A percentile compares a stretch with the other conserved stretches of the same genome.
Conservation (phyloP, 768 basidiomycete species). For the Tremella mesenterica region DNA sequence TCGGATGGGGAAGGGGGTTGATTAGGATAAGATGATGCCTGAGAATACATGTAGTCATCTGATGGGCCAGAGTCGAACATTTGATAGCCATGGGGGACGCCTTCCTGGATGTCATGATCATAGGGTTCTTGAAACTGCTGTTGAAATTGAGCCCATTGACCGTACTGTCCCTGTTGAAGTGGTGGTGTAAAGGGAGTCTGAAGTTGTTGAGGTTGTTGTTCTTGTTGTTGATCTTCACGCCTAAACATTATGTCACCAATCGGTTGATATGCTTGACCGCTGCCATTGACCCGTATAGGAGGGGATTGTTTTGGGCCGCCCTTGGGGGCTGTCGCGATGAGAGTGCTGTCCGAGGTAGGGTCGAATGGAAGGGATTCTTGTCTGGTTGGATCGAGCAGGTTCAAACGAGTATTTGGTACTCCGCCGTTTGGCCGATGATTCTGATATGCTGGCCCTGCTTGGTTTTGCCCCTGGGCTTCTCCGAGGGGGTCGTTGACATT, state of each 20-base stretch:
- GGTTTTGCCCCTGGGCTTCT: no score
- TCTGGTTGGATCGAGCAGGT: background rate
- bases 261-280: slow-evolving; percentile 2
- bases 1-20: no score
- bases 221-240: background rate
- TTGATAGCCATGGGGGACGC: background rate
- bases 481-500: background rate
- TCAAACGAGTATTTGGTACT: background rate
- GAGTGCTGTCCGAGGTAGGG: slow-evolving; percentile 21
- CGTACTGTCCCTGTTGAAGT: background rate
- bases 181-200: background rate
- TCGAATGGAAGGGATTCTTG: slow-evolving; percentile 33
- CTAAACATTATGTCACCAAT: slow-evolving; percentile 23
- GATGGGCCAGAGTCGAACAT: background rate
- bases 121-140: background rate
- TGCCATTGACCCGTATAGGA: background rate
- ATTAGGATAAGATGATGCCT: no score
- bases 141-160: background rate
- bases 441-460: background rate
- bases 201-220: background rate
- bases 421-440: background rate
- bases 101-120: background rate
- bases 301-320: slow-evolving; percentile 2
- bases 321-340: slow-evolving; percentile 27
- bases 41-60: background rate